These are phyloP conservation scores for Amanita fuliginea DNA, from an alignment of 768 basidiomycete species.

Conservation along the genomic window DNA sequence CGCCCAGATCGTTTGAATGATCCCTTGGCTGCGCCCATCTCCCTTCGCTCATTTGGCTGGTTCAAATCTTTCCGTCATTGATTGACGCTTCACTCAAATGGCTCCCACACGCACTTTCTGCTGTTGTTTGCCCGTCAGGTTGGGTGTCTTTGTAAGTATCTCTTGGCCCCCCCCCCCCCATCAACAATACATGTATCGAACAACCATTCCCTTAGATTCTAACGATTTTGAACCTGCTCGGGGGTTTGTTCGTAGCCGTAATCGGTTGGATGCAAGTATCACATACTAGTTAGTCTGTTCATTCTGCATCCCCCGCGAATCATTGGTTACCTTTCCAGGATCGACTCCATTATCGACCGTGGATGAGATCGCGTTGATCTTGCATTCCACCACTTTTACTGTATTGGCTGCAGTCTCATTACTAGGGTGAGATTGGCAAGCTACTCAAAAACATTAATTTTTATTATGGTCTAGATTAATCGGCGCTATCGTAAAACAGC, in stretches of 20 bases:
- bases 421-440: slow-evolving; percentile 29
- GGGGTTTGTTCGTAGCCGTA: slow-evolving; percentile 32
- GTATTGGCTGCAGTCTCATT: slow-evolving; percentile 35
- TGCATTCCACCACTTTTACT: slow-evolving; percentile 36
- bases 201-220: slow-evolving; percentile 10
- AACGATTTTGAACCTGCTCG: slow-evolving; percentile 31
- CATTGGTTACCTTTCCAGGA: slow-evolving; percentile 12
- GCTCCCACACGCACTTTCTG: slow-evolving; percentile 48
- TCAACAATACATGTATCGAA: too few relatives aligned
- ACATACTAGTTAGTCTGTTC: slow-evolving; percentile 26
- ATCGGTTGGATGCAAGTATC: slow-evolving; percentile 36
- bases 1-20: neutral
- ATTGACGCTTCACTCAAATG: slow-evolving; percentile 3
- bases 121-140: slow-evolving; percentile 55
- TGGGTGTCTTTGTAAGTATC: slow-evolving; percentile 48
- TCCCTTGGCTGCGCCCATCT: neutral
- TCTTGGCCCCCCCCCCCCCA: neutral
- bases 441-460: neutral
- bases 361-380: slow-evolving; percentile 33
- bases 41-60: slow-evolving; percentile 1
- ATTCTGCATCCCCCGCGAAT: neutral
- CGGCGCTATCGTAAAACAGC: slow-evolving; percentile 31
- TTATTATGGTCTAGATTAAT: slow-evolving; percentile 21
- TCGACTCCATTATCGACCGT: slow-evolving; percentile 20
- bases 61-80: slow-evolving; percentile 2